Conservation (phyloP, 1,284 basidiomycete genomes). For the Uromyces viciae-fabae region DNA sequence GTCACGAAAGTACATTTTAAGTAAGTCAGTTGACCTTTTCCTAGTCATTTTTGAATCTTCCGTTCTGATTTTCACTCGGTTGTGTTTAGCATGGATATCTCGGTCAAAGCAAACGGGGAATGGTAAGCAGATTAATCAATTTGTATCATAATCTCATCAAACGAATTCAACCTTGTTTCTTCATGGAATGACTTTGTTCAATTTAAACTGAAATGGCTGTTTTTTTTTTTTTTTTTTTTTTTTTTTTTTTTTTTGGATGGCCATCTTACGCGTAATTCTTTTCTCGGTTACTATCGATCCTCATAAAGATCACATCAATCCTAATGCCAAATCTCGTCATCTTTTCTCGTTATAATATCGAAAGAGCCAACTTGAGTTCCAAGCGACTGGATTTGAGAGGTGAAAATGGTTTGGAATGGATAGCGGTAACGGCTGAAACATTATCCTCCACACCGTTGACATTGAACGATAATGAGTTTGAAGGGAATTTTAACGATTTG, state of each 20-base stretch:
- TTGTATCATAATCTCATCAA: no score
- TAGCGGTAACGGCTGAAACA: slow-evolving; percentile 26
- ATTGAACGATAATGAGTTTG: slow-evolving; percentile 22
- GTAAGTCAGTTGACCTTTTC: background rate
- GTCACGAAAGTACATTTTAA: slow-evolving; percentile 15
- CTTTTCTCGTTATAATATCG: background rate
- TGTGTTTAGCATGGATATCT: slow-evolving; percentile 19
- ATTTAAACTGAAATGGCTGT: no score
- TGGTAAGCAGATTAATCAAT: background rate
- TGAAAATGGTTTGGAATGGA: slow-evolving; percentile 25
- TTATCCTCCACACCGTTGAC: slow-evolving; percentile 21
- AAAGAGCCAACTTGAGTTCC: background rate
- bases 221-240: no score
- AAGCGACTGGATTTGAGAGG: slow-evolving; percentile 22
- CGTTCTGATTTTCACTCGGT: no score
- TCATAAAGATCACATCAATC: background rate
- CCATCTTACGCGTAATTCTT: slow-evolving; percentile 26
- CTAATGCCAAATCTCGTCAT: background rate
- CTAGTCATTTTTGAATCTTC: background rate
- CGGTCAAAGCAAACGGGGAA: slow-evolving; percentile 25
- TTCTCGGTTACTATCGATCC: no score
- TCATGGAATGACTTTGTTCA: no score
- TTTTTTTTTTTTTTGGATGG: no score
- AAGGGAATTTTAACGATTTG: slow-evolving; percentile 37
- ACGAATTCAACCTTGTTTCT: no score